Evolutionary conservation across 2,329 filamentous ascomycete genomes (phyloP), one percentile per base, ranked within the genome.

Genomic region (Calcarisporium arbuscula): DNA sequence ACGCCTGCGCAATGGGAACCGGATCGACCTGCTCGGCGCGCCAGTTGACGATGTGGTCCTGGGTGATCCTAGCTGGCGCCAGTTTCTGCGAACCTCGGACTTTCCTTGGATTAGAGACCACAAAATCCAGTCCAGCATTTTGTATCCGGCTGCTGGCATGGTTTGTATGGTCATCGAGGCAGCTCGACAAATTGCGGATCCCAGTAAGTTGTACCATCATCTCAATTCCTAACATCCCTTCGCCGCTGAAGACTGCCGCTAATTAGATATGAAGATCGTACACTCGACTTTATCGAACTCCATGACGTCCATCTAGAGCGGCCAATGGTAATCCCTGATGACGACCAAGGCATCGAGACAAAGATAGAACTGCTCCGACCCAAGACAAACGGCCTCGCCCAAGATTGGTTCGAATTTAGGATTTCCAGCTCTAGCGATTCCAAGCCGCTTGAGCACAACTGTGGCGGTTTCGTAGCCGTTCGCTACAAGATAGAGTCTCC

Each of bases 91-190:
- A 11, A 11, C 16, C 8, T 31, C 29, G 4, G 29, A 31, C 4
- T 7, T 6, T 6, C 18, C 29, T 12, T 31, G 29, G 29, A 22
- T 31, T 20, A 10, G 16, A n/a, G 19, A 22, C 29, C 29, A 31
- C 19, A 22, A 20, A 16, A 22, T 31, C 17, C 29, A 31, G 18
- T 11, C 11, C 4, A 14, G 18, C 12, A 20, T 31, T 9, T 20
- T 31, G 6, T 31, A 31, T 22, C 29, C 29, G 19, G 29, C 17
- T 31, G 29, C 29, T 9, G 29, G 29, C 15, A n/a, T 31, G 11
- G 15, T 20, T 8, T 19, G 16, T n/a, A 19, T 20, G 17, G 29
- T 16, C 8, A 12, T 31, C 8, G 29, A 31, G 17, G 29, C 29
- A 4, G 29, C 29, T 11, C 7, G 12, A 12, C 16, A 11, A 12